Evolutionary conservation across 2,329 filamentous ascomycete species (phyloP).

Genomic region (Eutypa lata): DNA sequence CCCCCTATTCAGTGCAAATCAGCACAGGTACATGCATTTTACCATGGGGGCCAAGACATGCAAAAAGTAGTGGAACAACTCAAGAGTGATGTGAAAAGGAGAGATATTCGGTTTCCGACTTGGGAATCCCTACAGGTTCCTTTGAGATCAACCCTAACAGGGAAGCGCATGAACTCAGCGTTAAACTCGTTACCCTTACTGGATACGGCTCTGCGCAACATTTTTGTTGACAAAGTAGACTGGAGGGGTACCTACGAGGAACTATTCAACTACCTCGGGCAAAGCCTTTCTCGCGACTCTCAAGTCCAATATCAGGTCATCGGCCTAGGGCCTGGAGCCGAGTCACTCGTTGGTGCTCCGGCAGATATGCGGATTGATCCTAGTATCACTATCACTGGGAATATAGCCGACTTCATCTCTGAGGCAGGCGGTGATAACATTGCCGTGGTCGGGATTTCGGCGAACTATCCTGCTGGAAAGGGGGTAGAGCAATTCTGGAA

Average conservation of each 20-base stretch:
- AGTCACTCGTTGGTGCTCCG: background rate
- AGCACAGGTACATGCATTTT: conserved; percentile 5
- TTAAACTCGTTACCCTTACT: conserved; percentile 3
- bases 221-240: conserved; percentile 9
- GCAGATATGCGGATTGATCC: background rate
- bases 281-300: background rate
- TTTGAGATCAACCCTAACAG: conserved; percentile 5
- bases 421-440: conserved; percentile 5
- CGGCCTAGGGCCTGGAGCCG: background rate
- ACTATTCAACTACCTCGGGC: background rate
- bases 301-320: background rate
- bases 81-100: conserved; percentile 1
- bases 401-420: background rate
- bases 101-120: conserved; percentile 2
- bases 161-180: conserved; percentile 1
- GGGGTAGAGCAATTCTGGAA: conserved; percentile 9
- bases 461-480: conserved; percentile 8
- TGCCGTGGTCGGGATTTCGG: conserved; percentile 12
- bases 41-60: conserved; percentile 2
- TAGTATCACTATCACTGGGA: background rate
- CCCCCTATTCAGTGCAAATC: background rate
- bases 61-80: background rate
- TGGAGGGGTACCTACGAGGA: conserved; percentile 3
- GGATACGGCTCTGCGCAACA: conserved; percentile 5
- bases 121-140: conserved; percentile 1